phyloP scores from a whole-genome alignment of 768 basidiomycete species.

The Holtermanniella nyarrowii region DNA sequence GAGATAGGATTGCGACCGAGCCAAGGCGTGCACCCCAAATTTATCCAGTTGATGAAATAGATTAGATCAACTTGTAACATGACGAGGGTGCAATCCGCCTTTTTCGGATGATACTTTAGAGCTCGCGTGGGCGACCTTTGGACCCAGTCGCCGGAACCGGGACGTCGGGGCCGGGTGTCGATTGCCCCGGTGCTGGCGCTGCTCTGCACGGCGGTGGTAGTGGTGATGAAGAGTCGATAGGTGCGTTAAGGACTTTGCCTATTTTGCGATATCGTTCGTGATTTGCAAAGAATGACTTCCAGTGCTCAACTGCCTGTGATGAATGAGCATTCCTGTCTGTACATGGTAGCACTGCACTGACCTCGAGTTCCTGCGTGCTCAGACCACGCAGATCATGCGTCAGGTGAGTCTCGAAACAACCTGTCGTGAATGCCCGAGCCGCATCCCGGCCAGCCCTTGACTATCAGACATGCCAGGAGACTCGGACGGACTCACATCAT shows the following conservation, averaged over 20 bases:
- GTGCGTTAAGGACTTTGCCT: constrained; percentile 51
- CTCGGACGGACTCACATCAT: constrained; percentile 34
- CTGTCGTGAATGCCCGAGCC: constrained; percentile 84
- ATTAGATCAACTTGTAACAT: too few relatives aligned
- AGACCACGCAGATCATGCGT: constrained; percentile 86
- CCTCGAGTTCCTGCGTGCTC: constrained; percentile 58
- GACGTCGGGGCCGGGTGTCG: too few relatives aligned
- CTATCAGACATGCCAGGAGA: constrained; percentile 48
- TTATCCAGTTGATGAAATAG: too few relatives aligned
- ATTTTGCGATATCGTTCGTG: constrained; percentile 70
- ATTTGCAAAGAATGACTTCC: constrained; percentile 80
- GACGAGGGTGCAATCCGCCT: too few relatives aligned
- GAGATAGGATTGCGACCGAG: too few relatives aligned
- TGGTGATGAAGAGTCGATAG: constrained; percentile 34
- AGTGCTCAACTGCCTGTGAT: constrained; percentile 62
- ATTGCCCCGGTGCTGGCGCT: not conserved
- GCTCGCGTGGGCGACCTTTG: too few relatives aligned
- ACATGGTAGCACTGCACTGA: constrained; percentile 41
- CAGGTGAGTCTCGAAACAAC: constrained; percentile 80
- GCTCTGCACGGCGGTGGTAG: constrained; percentile 32
- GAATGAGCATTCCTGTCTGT: not conserved
- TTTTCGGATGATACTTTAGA: too few relatives aligned
- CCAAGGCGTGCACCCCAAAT: too few relatives aligned
- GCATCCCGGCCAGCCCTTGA: constrained; percentile 65
- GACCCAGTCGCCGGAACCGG: too few relatives aligned